A percentile compares a stretch with the other conserved stretches of the same genome.
Evolutionary conservation across 2,329 filamentous ascomycete genomes (phyloP).

Genomic region (Magnaporthiopsis incrustans): DNA sequence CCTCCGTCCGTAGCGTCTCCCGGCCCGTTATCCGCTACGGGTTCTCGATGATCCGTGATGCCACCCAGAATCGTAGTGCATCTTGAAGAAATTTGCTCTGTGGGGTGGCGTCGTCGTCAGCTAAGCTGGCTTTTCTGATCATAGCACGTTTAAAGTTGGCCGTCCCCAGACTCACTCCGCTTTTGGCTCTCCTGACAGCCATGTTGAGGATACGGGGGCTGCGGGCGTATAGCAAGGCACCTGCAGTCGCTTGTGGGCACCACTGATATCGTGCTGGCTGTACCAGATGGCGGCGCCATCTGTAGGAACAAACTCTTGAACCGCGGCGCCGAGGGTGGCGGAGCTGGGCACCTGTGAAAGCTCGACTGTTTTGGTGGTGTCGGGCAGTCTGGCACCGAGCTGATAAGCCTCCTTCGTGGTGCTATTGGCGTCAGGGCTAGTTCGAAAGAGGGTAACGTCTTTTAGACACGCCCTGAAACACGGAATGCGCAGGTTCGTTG

Average conservation of each 20-base stretch:
- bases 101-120: not conserved
- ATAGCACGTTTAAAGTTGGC: not conserved
- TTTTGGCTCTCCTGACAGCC: not conserved
- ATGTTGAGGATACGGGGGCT: not conserved
- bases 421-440: too few species aligned
- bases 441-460: not conserved
- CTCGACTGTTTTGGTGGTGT: not conserved
- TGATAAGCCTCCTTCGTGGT: not conserved
- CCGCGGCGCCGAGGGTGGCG: not conserved
- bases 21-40: not conserved
- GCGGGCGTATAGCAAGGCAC: not conserved
- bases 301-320: not conserved
- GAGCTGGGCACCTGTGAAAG: not conserved
- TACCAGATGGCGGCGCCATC: not conserved
- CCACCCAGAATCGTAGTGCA: not conserved
- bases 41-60: not conserved
- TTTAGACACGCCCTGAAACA: not conserved
- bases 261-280: not conserved
- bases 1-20: not conserved
- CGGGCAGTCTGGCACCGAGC: not conserved
- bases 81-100: not conserved
- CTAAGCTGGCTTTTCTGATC: not conserved
- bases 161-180: not conserved
- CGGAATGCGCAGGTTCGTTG: not conserved
- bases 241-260: not conserved